These are phyloP conservation scores for Monosporascus sp. DNA, from an alignment of 2,329 filamentous ascomycete genomes.

Conservation along the genomic window DNA sequence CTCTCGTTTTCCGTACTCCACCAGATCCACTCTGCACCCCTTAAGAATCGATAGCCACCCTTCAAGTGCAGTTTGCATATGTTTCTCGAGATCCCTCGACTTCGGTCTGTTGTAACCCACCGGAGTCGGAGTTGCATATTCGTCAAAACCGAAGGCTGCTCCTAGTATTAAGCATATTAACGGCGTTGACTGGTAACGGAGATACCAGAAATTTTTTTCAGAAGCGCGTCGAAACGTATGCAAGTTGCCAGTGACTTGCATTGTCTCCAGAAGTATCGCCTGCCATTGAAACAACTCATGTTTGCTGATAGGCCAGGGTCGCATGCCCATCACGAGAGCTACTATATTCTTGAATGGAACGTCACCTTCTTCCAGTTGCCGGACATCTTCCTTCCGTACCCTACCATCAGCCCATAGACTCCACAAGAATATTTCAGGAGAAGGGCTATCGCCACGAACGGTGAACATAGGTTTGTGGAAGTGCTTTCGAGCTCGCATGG, in stretches of 20 bases:
- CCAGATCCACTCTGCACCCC: background rate
- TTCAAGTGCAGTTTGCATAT: background rate
- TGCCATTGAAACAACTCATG: background rate
- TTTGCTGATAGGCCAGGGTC: background rate
- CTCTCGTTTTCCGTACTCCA: background rate
- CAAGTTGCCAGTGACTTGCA: background rate
- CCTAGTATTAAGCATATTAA: background rate
- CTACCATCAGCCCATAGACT: background rate
- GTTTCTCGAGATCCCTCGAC: background rate
- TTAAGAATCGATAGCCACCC: background rate
- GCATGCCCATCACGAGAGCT: background rate
- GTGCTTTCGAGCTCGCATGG: background rate
- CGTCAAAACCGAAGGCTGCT: too few relatives aligned
- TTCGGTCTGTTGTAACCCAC: rapidly evolving
- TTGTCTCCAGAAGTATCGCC: background rate
- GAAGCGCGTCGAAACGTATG: background rate
- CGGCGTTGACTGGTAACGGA: background rate
- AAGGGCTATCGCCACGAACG: background rate
- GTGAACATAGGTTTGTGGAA: rapidly evolving
- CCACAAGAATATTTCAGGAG: background rate
- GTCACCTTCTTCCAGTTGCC: background rate
- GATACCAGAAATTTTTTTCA: background rate
- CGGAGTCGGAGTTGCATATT: too few relatives aligned
- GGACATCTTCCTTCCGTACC: background rate
- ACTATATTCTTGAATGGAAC: background rate